These are phyloP conservation scores for Drechslera avenae DNA, from an alignment of 2,329 filamentous ascomycete species.

Conservation along the genomic window DNA sequence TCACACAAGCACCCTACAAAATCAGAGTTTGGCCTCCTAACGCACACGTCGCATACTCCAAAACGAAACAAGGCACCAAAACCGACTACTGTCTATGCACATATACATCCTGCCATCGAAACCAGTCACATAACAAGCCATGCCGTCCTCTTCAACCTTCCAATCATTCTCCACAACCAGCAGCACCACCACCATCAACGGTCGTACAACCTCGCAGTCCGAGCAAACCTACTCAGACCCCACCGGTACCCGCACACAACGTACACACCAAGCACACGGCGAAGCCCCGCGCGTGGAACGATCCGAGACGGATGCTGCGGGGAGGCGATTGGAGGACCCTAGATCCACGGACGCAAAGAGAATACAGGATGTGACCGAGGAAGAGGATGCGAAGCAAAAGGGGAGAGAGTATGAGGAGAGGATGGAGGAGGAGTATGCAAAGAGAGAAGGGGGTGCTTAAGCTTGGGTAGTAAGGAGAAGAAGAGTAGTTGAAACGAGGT, in stretches of 20 bases:
- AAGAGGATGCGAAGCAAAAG: slow-evolving; percentile 39
- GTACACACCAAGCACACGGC: slow-evolving; percentile 34
- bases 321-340: slow-evolving; percentile 23
- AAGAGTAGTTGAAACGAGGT: too few relatives aligned
- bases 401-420: slow-evolving; percentile 49
- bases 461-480: too few relatives aligned
- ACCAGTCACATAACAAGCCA: slow-evolving; percentile 7
- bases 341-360: slow-evolving; percentile 13
- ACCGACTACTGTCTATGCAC: background rate
- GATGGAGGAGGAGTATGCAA: slow-evolving; percentile 54
- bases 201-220: slow-evolving; percentile 32
- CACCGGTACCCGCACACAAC: slow-evolving; percentile 35
- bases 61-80: background rate
- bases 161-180: slow-evolving; percentile 35
- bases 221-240: slow-evolving; percentile 34
- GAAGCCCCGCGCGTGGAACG: slow-evolving; percentile 34
- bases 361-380: slow-evolving; percentile 43
- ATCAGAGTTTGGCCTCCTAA: background rate
- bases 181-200: slow-evolving; percentile 34
- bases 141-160: slow-evolving; percentile 27
- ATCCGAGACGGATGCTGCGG: slow-evolving; percentile 28
- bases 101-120: background rate
- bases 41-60: too few relatives aligned
- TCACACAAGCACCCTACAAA: background rate
- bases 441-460: slow-evolving; percentile 51